Base-by-base conservation (phyloP, 164 flowering plant genomes). In the Amborella trichopoda region DNA sequence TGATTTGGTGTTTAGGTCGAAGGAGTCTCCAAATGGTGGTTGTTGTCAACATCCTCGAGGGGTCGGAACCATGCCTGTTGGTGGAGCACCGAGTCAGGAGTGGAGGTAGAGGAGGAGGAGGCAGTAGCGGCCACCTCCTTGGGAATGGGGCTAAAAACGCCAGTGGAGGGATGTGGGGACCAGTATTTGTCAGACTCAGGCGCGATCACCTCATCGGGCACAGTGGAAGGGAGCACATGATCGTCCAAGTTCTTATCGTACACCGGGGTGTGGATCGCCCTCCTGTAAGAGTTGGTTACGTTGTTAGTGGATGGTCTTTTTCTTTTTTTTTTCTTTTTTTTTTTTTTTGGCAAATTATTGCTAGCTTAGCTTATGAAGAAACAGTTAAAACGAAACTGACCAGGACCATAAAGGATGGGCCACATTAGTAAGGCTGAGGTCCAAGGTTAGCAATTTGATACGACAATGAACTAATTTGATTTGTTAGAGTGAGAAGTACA, bases 161-260 rank as follows among this genome's bases (percentile, higher is more conserved):
- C 91, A 2, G 94, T 81, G 37, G 67, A 54, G 0, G 94, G 94
- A 49, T 88, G 66, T 2, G 94, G 96, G 14, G 69, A 80, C 96
- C 94, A 87, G 70, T 87, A 87, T 42, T 79, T 68, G 17, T 74
- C 88, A 0, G 81, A 59, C 17, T 62, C 52, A 2, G 71, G 68
- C 34, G 68, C 40, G 47, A 81, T 66, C 52, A 79, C 69, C 27
- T 83, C 60, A 30, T 81, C 88, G 0, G 91, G 86, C 4, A 83
- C 82, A 17, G 62, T 40, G 13, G 33, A 34, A 1, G 85, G 64
- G 5, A 39, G 65, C 5, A 64, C 52, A 28, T 74, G 74, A 17
- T 87, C 96, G 40, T 87, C 96, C 18, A 52, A 30, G 76, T 87
- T 83, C 94, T 83, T 87, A 48, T 83, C 96, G 30, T 87, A 83